Base-by-base conservation (phyloP, 2,329 filamentous ascomycete genomes). In the Cladophialophora carrionii region DNA sequence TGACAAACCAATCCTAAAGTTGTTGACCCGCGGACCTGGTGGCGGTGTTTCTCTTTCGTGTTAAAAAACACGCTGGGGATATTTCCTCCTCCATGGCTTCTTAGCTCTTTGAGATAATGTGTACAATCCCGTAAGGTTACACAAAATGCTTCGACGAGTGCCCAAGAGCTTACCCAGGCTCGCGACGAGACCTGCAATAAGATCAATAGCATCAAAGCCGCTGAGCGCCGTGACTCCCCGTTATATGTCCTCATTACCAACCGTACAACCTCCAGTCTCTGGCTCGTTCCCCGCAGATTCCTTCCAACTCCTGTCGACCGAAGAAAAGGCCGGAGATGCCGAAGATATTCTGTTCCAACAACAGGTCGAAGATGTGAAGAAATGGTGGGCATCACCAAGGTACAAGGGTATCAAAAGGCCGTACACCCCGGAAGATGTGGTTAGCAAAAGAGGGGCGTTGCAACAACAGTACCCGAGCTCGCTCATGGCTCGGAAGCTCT, bases 401-500 rank as follows among this genome's bases (percentile, higher is more conserved):
- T 99, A 88, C 76, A 85, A 89, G 70, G 94, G 91, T 66, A 97
- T 98, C 81, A 95, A 90, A 82, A 85, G 95, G 53, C 92, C 94
- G 10, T 99, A 98, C 77, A 90, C 89, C 20, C 90, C 92, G 1
- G 90, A 89, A 72, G 93, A 96, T 79, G 90, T 99, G 5, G 94
- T 96, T 67, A 92, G 90, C 78, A 98, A 98, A 82, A 85, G 95
- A 67, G 95, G 95, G 9, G 89, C 92, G 6, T 85, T 97, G 71
- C 87, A 91, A 74, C 91, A 96, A 75, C 87, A 85, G 57, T 98
- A 97, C 72, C 91, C 95, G 0, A 96, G 92, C 79, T 97, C 92
- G 14, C 80, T 96, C 68, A 97, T 96, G 91, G 95, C 94, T 0
- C 85, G 91, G 74, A 98, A 99, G 80, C 85, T 99, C 4, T 99